phyloP scores from a whole-genome alignment of 2,329 filamentous ascomycete species.

The Alternaria incomplexa region DNA sequence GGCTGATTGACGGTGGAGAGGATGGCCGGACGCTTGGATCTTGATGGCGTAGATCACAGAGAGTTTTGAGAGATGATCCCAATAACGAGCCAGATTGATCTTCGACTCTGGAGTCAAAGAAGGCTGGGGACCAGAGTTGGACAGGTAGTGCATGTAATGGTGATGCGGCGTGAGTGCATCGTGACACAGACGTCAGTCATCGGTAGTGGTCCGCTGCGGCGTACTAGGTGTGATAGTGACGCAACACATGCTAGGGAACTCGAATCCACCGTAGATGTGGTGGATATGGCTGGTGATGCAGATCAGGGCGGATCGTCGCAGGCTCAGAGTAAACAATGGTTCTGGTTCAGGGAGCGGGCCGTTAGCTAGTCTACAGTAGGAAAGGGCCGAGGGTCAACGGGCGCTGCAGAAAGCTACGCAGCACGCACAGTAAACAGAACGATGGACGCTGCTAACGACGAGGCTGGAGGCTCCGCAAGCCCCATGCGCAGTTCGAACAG shows the following conservation, averaged over 20 bases:
- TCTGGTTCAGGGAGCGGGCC: constrained; percentile 9
- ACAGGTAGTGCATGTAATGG: background rate
- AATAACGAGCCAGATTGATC: background rate
- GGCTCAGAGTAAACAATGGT: background rate
- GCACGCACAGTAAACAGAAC: background rate
- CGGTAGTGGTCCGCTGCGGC: background rate
- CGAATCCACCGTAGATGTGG: background rate
- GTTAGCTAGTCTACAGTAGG: constrained; percentile 6
- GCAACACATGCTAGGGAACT: background rate
- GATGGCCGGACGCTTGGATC: background rate
- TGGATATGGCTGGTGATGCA: background rate
- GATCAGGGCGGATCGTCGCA: constrained; percentile 5
- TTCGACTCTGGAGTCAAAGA: background rate
- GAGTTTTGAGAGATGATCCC: background rate
- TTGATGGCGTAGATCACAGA: background rate
- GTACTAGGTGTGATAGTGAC: background rate
- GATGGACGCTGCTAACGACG: background rate
- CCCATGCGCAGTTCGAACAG: background rate
- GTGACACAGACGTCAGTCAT: background rate
- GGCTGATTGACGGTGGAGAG: background rate
- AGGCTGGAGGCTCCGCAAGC: background rate
- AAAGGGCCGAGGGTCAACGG: constrained; percentile 1
- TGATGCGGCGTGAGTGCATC: background rate
- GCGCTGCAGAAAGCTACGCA: background rate
- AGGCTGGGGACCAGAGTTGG: background rate